These are phyloP conservation scores for Pleurotus citrinopileatus DNA, from an alignment of 768 basidiomycete species.

Conservation along the genomic window DNA sequence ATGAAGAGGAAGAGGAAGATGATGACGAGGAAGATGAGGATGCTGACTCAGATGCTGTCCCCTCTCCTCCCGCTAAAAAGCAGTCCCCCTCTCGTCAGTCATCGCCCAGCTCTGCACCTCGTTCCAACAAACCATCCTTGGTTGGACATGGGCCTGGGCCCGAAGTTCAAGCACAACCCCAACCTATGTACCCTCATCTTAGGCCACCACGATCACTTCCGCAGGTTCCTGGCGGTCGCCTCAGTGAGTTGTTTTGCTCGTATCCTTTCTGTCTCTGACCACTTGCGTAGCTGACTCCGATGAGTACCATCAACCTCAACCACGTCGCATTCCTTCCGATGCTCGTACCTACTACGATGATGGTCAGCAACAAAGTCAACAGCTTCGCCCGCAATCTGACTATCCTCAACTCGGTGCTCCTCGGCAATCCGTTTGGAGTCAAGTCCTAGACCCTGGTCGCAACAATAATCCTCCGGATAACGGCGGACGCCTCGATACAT, in stretches of 20 bases:
- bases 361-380: constrained; percentile 43
- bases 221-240: constrained; percentile 51
- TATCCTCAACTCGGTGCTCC: constrained; percentile 49
- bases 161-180: constrained; percentile 20
- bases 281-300: constrained; percentile 40
- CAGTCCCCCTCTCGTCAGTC: constrained; percentile 21
- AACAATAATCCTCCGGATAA: constrained; percentile 37
- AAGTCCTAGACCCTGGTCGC: constrained; percentile 73
- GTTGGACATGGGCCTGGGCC: background rate
- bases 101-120: constrained; percentile 9
- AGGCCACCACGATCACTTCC: constrained; percentile 65
- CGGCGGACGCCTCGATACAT: constrained; percentile 45
- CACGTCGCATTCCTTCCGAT: constrained; percentile 52
- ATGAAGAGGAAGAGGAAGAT: constrained; percentile 86
- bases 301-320: constrained; percentile 32
- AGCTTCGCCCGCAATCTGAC: constrained; percentile 54
- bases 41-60: constrained; percentile 59
- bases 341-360: constrained; percentile 61
- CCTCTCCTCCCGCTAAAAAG: constrained; percentile 25
- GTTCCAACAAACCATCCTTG: background rate
- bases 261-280: constrained; percentile 10
- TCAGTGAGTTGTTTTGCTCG: constrained; percentile 35
- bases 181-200: constrained; percentile 41
- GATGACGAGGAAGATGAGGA: constrained; percentile 76
- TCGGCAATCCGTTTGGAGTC: constrained; percentile 83